Base-by-base conservation (phyloP, 225 moss, liverwort and hornwort genomes). In the Marchantia polymorpha region DNA sequence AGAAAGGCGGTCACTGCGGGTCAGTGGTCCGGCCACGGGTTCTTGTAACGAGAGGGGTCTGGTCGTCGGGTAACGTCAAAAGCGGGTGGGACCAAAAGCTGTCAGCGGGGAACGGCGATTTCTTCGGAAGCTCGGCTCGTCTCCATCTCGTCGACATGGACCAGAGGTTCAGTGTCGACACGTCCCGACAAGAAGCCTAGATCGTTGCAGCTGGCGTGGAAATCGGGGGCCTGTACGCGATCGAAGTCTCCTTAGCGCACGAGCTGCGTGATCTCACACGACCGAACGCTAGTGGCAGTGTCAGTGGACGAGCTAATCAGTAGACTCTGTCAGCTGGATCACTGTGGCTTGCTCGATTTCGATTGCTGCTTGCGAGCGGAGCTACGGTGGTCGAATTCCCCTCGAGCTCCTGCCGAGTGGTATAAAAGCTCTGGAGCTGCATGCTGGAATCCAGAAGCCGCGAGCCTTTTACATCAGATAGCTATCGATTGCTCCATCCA, bases 251-350 rank as follows among this genome's bases (percentile, higher is more conserved):
- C 65, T 29, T 27, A 10, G 30, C 26, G 67, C 67, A 30, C 67
- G 67, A 67, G 30, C 67, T 29, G 31, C 30, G 67, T 67, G 67
- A 67, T 67, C 17, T 3, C 69, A 39, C 69, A 69, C 69, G 69
- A 48, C 19, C 46, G 46, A 8, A 7, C 46, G 68, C 69, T 17
- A 48, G 46, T 69, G 69, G 69, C 19, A 69, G 12, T 39, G 39
- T 39, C 25, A 65, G 65, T 65, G 29, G 65, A 65, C 4, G 3
- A 7, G 46, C 68, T 9, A 19, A 46, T 51, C 71, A 22, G 49
- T 50, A 39, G 39, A 39, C 39, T 39, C 39, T 6, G 23, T 71
- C n/a, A 11, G 22, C 25, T 48, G 48, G 49, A 51, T 71, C 65
- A 65, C 9, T 12, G 65, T 12, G 8, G 27, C 39, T 5, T 39